Base-by-base conservation (phyloP, 2,329 filamentous ascomycete species). In the Aspergillus intermedius region DNA sequence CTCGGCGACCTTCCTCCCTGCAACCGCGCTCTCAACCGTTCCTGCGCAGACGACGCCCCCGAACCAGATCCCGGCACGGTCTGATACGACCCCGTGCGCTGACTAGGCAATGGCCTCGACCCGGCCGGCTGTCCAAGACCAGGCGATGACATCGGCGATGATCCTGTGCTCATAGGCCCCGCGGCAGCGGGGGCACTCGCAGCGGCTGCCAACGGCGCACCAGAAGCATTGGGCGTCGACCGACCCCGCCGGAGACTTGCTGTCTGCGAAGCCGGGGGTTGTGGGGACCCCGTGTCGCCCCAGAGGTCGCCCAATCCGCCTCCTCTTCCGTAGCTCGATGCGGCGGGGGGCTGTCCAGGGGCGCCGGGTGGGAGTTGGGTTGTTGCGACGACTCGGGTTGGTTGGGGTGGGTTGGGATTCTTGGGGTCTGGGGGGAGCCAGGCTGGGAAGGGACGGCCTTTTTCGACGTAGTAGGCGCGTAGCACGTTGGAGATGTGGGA, bases 401-500 rank as follows among this genome's bases (percentile, higher is more conserved):
- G 72, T 40, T 40, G 37, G 4, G 73, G 58, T 19, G 79, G 74
- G 34, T 78, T 77, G 39, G 82, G 82, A 3, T 80, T 81, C 70
- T 88, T 91, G n/a, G 89, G 91, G 67, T 95, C 88, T 5, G 88
- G 84, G 6, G 91, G 89, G 6, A 97, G 83, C 91, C 93, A 97
- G 58, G 77, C 72, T 1, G 93, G 93, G 54, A 91, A 87, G 1
- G 83, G 77, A 19, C 84, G 83, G 58, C 86, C 87, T 64, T 94
- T 93, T 68, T 97, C 91, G 45, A 77, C 81, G 77, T 98, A 97
- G 78, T 97, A 95, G 60, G 83, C 86, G 61, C 93, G 87, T 22
- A 98, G 82, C 32, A 95, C 90, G 61, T 93, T 88, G 71, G 88
- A 94, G 62, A 97, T 87, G 74, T 97, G 90, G 2, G 90, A 94